Evolutionary conservation across 1,139 yeast genomes (phyloP), one percentile per base, ranked within the genome.

Genomic region (Diutina neorugosa): DNA sequence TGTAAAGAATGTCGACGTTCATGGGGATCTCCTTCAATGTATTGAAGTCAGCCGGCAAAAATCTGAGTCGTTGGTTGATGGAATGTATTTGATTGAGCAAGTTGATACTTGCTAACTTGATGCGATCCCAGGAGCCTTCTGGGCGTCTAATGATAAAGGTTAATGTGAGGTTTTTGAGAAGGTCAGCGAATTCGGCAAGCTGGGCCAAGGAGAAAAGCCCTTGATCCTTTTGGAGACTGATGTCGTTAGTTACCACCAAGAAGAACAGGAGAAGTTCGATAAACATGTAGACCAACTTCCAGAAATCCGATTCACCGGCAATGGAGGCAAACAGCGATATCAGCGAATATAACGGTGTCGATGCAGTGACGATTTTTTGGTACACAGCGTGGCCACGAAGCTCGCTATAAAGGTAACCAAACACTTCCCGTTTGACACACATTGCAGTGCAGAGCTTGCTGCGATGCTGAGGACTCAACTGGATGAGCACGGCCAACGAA

Each of bases 61-160:
- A 74, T n/a, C 73, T 68, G 53, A 86, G 66, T 53, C 96, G 73
- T 12, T 86, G 72, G 61, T 89, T 89, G 55, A 89, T 78, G 52
- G 80, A 63, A 63, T 88, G 84, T 1, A 90, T 65, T 62, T 86
- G 93, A 54, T 84, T 80, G 54, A 88, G 65, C 14, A 88, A 73
- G 11, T 76, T 68, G 19, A 84, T 64, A 0, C 86, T 70, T 1
- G 70, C 64, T 7, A 63, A 62, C 51, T 73, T 68, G 40, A 78
- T 59, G 5, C n/a, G n/a, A 12, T 44, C 48, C 46, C 46, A 43
- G n/a, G 23, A n/a, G 1, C 37, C 25, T 2, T 59, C 27, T 11
- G 21, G 11, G 11, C 31, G 42, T 18, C 18, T 47, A 72, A 87
- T 78, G 14, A 86, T 71, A 42, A 78, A 63, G 4, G 79, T 69